Base-by-base conservation (phyloP, 192 early-diverging fungal species). In the Podila clonocystis region DNA sequence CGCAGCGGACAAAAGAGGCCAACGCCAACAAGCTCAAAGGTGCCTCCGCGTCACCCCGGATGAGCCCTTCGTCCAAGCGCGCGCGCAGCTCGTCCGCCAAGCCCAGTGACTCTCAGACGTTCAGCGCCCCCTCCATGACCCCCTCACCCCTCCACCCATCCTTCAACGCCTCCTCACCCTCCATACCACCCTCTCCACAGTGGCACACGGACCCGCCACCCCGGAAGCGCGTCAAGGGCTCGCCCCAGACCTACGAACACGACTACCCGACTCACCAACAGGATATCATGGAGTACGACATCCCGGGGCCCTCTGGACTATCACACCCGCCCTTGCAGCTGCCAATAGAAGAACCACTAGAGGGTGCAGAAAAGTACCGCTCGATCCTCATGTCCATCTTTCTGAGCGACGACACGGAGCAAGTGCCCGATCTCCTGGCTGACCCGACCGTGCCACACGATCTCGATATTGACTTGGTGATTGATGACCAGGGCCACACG, bases 401-500 rank as follows among this genome's bases (percentile, higher is more conserved):
- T 68, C 73, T 96, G 19, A 87, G 89, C 62, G 94, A 94, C 20
- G 95, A 95, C 58, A 86, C 89, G 3, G 70, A 82, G 41, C 84
- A 87, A 64, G 82, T 95, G 49, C 95, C 93, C 45, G 60, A 80
- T 2, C 61, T 88, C 5, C 52, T 88, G 28, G 79, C 71, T 26
- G 67, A 83, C 29, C 68, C 76, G 29, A 71, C 75, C 9, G 72
- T 78, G 1, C 85, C 88, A 0, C 28, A 58, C 9, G 90, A 90
- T 45, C 82, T 96, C 26, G 91, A 98, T 49, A 83, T 95, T 30
- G 91, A 98, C 75, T 73, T 97, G 29, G 84, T 91, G 4, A 95
- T 99, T 65, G 98, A 99, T 67, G 96, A 97, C 55, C 95, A 95
- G 52, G 97, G 97, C 15, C 96, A 99, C 82, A 95, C 96, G 0